Base-by-base conservation (phyloP, 345 rosid species). In the Combretum micranthum region DNA sequence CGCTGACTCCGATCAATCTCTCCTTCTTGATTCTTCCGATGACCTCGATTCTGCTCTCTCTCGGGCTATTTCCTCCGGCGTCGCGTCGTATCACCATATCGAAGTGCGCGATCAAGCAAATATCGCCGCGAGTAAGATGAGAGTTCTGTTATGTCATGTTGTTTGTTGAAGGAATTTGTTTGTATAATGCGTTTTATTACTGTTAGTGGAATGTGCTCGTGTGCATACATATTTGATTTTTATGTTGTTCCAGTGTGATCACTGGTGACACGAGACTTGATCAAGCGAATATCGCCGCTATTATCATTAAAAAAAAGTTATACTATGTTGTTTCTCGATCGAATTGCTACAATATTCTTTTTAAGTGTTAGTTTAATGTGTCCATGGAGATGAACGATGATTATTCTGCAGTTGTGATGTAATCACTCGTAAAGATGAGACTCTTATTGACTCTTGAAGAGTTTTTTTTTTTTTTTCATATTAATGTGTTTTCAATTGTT, bases 51-150 rank as follows among this genome's bases (percentile, higher is more conserved):
- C 84, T 47, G 23, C 70, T 70, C 90, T 86, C 61, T 57, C 70
- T 19, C 69, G 73, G 44, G 87, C 89, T 52, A 57, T 92, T 64
- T 77, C 90, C 56, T 65, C 90, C 26, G 83, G 87, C 13, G 83
- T 57, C 47, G 95, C 89, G 32, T 85, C 90, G 43, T 92, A 77
- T 49, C 77, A 66, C 76, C 75, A 56, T 60, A 65, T 92, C 66
- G 85, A 88, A 59, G 83, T 92, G 67, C 83, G 83, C 22, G 84
- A 86, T 65, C 54, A 63, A 53, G 75, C 83, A 54, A 82, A 69
- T 57, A 76, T 92, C 68, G 68, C 56, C 51, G 52, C 65, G 74
- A 92, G 98, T 88, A 59, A 52, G 47, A 13, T n/a, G 37, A 16
- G 56, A 12, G n/a, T n/a, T 44, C 42, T 20, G 20, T 17, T 11